Conservation (phyloP, 768 basidiomycete genomes). For the Pisolithus marmoratus region DNA sequence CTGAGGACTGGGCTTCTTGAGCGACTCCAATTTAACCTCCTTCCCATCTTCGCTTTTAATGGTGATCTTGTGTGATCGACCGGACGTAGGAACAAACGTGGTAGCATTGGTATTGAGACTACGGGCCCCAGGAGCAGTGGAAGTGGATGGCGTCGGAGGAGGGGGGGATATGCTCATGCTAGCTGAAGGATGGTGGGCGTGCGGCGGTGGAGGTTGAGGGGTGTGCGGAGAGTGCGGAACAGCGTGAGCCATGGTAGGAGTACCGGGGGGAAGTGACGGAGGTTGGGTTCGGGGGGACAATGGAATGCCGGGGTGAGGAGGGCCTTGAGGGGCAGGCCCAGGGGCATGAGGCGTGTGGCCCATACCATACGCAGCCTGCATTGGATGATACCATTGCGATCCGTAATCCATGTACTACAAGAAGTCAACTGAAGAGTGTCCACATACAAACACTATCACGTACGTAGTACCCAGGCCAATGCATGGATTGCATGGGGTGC, state of each 20-base stretch:
- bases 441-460: conserved; percentile 21
- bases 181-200: conserved; percentile 39
- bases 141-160: conserved; percentile 60
- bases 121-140: conserved; percentile 33
- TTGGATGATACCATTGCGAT: conserved; percentile 38
- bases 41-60: conserved; percentile 62
- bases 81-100: conserved; percentile 56
- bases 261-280: conserved; percentile 52
- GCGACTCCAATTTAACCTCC: conserved; percentile 53
- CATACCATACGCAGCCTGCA: conserved; percentile 23
- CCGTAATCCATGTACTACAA: conserved; percentile 44
- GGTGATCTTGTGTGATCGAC: conserved; percentile 37
- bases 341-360: conserved; percentile 37
- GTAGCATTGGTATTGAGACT: conserved; percentile 58
- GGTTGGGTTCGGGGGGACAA: conserved; percentile 67
- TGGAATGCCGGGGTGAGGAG: conserved; percentile 46
- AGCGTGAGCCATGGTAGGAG: conserved; percentile 63
- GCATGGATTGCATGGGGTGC: conserved; percentile 34
- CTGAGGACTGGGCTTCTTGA: conserved; percentile 44
- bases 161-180: conserved; percentile 49
- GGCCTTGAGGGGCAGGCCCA: conserved; percentile 32
- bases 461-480: conserved; percentile 54
- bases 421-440: conserved; percentile 4
- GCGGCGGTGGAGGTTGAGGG: conserved; percentile 41
- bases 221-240: conserved; percentile 41